These are phyloP conservation scores for Sporothrix luriei DNA, from an alignment of 2,329 filamentous ascomycete species.

Conservation along the genomic window DNA sequence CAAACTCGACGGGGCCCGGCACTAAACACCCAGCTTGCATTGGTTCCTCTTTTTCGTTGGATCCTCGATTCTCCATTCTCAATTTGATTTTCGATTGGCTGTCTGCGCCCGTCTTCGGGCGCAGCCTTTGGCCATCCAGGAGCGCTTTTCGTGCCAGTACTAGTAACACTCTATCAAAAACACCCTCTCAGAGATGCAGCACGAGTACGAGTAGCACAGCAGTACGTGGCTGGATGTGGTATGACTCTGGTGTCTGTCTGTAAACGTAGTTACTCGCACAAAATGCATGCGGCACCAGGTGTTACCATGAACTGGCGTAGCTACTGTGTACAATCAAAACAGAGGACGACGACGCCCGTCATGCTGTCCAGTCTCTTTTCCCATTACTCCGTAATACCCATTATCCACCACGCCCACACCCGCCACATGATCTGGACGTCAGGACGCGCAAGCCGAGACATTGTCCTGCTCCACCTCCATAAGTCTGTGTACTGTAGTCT, in stretches of 20 bases:
- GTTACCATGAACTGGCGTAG: too few species aligned
- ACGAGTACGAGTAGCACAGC: neutral
- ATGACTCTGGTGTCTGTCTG: too few species aligned
- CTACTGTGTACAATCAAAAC: neutral
- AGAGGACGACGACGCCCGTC: neutral
- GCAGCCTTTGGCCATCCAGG: neutral
- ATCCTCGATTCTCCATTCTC: too few species aligned
- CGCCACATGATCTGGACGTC: neutral
- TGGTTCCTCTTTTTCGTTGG: neutral
- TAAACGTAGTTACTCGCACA: neutral
- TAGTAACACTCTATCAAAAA: too few species aligned
- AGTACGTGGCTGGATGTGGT: slow-evolving; percentile 2
- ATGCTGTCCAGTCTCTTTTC: slow-evolving; percentile 7
- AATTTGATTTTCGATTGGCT: neutral
- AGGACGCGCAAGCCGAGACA: slow-evolving; percentile 21
- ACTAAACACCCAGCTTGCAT: neutral
- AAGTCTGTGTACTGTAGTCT: too few species aligned
- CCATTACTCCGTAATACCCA: too few species aligned
- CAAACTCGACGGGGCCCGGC: neutral
- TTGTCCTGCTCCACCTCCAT: neutral
- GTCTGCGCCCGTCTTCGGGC: neutral
- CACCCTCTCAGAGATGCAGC: neutral
- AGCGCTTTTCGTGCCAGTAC: neutral
- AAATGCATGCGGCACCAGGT: neutral
- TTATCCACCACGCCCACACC: neutral